Evolutionary conservation across 176 grass and related monocot species (phyloP).

Genomic region (Bromus sterilis): DNA sequence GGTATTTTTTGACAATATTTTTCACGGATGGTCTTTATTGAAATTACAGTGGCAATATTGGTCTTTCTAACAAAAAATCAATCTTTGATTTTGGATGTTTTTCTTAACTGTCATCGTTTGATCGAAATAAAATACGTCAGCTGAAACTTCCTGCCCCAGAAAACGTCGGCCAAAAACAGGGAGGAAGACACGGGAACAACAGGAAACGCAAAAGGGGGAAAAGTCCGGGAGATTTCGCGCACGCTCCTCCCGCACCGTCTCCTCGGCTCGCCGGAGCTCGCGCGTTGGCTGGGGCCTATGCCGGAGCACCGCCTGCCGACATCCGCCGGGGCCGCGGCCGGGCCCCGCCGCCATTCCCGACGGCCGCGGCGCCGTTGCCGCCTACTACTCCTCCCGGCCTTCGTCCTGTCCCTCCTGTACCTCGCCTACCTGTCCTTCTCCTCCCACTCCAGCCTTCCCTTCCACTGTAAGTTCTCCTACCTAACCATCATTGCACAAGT

Average conservation of each 20-base stretch:
- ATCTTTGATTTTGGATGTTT: no score
- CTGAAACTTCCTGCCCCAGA: no score
- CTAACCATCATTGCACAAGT: not conserved
- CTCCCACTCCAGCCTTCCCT: slow-evolving; percentile 38
- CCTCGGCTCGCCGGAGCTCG: not conserved
- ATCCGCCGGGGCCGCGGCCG: slow-evolving; percentile 2
- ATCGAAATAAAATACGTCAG: no score
- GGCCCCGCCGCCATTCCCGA: slow-evolving; percentile 28
- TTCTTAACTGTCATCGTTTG: no score
- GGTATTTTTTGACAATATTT: no score
- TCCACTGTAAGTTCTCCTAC: slow-evolving; percentile 38
- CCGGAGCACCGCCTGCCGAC: slow-evolving; percentile 27
- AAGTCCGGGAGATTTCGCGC: not conserved
- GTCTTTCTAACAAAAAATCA: no score
- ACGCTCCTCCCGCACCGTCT: not conserved
- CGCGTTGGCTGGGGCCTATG: not conserved
- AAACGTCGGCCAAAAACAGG: no score
- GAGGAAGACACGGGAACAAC: not conserved
- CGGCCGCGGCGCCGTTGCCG: slow-evolving; percentile 28
- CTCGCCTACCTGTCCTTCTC: slow-evolving; percentile 56
- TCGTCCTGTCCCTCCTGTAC: slow-evolving; percentile 41
- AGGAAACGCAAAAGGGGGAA: not conserved
- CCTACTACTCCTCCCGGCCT: slow-evolving; percentile 20
- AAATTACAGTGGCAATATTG: no score
- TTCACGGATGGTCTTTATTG: no score